Evolutionary conservation across 2,329 filamentous ascomycete species (phyloP).

Genomic region (Trichoderma polysporum): DNA sequence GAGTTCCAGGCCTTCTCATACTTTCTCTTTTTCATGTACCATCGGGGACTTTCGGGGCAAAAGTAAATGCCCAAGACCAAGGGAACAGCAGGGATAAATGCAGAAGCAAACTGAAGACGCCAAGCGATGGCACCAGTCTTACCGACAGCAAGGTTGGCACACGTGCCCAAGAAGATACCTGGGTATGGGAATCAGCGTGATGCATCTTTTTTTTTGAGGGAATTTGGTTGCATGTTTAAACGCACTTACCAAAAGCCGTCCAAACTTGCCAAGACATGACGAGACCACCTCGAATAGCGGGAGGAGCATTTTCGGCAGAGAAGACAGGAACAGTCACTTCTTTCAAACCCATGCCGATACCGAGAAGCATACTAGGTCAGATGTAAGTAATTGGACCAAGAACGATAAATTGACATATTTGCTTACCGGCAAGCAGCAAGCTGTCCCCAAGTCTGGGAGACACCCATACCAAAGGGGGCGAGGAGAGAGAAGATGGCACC

Average conservation of each 20-base stretch:
- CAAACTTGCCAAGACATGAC: constrained; percentile 58
- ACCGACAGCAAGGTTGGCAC: constrained; percentile 64
- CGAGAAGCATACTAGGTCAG: constrained; percentile 44
- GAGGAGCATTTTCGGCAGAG: constrained; percentile 53
- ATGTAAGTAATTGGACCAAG: not conserved
- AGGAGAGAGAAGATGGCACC: constrained; percentile 62
- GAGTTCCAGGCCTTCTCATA: constrained; percentile 56
- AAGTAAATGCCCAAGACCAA: constrained; percentile 57
- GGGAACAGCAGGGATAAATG: constrained; percentile 64
- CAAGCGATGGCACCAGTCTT: constrained; percentile 59
- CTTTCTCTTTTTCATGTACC: constrained; percentile 62
- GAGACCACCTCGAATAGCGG: constrained; percentile 52
- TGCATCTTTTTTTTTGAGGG: not conserved
- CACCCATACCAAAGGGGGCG: constrained; percentile 59
- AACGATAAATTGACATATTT: not conserved
- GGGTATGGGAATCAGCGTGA: not conserved
- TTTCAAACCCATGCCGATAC: constrained; percentile 60
- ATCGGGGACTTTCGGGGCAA: constrained; percentile 65
- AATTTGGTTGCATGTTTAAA: not conserved
- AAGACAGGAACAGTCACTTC: constrained; percentile 52
- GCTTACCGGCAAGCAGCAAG: constrained; percentile 54
- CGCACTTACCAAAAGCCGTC: constrained; percentile 47
- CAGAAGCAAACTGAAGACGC: constrained; percentile 63
- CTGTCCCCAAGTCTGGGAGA: constrained; percentile 59
- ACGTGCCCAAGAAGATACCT: constrained; percentile 66